These are phyloP conservation scores for Pseudogymnoascus sp. DNA, from an alignment of 2,329 filamentous ascomycete genomes.

Conservation along the genomic window DNA sequence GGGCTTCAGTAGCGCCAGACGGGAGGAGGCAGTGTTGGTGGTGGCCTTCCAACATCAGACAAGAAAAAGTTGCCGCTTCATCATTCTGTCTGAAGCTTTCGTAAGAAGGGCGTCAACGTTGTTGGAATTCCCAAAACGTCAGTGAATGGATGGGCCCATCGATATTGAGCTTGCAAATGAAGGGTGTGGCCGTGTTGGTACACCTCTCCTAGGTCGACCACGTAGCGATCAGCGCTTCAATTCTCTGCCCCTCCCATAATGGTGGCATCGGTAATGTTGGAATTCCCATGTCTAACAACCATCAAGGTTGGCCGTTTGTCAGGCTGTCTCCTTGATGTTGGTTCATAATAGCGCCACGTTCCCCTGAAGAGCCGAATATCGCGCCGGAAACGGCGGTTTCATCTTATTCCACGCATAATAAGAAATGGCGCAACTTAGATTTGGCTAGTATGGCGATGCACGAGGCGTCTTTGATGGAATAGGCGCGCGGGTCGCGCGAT, in stretches of 20 bases:
- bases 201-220: not conserved
- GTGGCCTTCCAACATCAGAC: not conserved
- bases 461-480: not conserved
- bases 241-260: not conserved
- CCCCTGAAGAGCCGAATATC: not conserved
- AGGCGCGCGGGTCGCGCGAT: not conserved
- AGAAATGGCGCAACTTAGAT: not conserved
- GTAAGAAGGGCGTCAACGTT: not conserved
- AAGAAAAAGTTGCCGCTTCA: not conserved
- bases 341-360: not conserved
- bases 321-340: not conserved
- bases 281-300: not conserved
- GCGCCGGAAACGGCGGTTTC: not conserved
- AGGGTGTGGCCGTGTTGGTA: not conserved
- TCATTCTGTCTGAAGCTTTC: not conserved
- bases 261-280: not conserved
- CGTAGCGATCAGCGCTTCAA: not conserved
- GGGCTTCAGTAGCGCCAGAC: not conserved
- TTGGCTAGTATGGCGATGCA: not conserved
- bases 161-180: not conserved
- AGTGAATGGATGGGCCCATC: not conserved
- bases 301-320: not conserved
- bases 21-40: not conserved
- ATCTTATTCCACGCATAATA: not conserved
- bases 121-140: not conserved